phyloP scores from a whole-genome alignment of 371 early-diverging fungal genomes.

The Dichotomocladium elegans region DNA sequence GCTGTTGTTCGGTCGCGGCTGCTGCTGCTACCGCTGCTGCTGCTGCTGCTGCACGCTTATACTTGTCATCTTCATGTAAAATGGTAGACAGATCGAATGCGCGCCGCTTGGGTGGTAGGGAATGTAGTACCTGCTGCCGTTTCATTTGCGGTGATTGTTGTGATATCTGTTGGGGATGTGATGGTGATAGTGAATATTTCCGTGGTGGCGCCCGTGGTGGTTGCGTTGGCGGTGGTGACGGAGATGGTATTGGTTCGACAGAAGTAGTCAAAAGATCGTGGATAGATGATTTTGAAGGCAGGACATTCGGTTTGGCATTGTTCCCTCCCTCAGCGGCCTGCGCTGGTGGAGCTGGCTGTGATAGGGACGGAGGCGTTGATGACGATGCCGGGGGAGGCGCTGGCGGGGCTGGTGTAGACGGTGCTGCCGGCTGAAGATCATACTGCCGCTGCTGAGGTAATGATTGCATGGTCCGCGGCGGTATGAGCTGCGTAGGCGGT shows the following conservation, averaged over 20 bases:
- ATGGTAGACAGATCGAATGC: not conserved
- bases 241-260: conserved; percentile 12
- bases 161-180: not conserved
- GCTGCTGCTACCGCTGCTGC: conserved; percentile 8
- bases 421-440: not conserved
- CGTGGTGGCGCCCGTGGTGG: conserved; percentile 1
- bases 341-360: too few species aligned
- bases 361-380: too few species aligned
- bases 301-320: not conserved
- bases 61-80: not conserved
- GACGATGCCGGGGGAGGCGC: not conserved
- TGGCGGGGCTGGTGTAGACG: not conserved
- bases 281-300: conserved; percentile 5
- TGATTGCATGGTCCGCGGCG: not conserved
- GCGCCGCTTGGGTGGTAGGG: not conserved
- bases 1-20: not conserved
- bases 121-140: not conserved
- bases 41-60: conserved; percentile 5
- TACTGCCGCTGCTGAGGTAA: not conserved
- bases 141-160: not conserved
- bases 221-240: conserved; percentile 3
- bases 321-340: not conserved
- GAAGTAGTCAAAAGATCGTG: conserved; percentile 19
- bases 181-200: not conserved
- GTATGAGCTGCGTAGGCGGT: not conserved